phyloP scores from a whole-genome alignment of 192 early-diverging fungal species.

The Chytriomyces confervae region DNA sequence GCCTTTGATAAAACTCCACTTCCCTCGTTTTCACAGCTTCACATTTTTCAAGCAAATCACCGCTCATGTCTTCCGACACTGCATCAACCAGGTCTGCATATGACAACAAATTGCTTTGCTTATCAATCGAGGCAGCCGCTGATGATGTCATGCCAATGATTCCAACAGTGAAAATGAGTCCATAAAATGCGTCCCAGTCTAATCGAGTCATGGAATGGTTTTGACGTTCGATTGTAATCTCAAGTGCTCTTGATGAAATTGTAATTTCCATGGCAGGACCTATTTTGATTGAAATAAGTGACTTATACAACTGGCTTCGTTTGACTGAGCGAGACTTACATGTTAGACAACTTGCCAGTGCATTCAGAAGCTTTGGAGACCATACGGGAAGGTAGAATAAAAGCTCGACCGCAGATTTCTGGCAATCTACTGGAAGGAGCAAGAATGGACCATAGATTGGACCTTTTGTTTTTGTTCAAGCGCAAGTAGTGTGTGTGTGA shows the following conservation, averaged over 20 bases:
- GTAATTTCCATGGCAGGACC: neutral
- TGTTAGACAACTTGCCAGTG: conserved; percentile 10
- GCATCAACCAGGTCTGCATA: neutral
- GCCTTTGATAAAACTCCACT: neutral
- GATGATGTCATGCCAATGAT: conserved; percentile 2
- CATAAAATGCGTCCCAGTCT: neutral
- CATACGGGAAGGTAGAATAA: conserved; percentile 15
- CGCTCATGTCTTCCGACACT: neutral
- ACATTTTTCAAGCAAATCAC: neutral
- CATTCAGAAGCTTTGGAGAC: conserved; percentile 10
- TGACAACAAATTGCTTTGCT: neutral
- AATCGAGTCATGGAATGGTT: neutral
- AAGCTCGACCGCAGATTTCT: conserved; percentile 17
- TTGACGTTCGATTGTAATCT: conserved; percentile 17
- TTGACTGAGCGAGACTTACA: neutral
- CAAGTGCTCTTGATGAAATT: conserved; percentile 10
- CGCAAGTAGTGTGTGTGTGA: neutral
- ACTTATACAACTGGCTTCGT: neutral
- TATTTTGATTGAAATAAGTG: neutral
- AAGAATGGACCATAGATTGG: conserved; percentile 22
- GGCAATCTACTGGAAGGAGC: conserved; percentile 9
- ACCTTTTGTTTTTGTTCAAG: neutral
- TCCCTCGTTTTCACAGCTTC: neutral
- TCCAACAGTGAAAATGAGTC: conserved; percentile 18
- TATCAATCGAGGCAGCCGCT: neutral